Evolutionary conservation across 2,329 filamentous ascomycete species (phyloP), one percentile per base, ranked within the genome.

Genomic region (Dactylellina parvicollis): DNA sequence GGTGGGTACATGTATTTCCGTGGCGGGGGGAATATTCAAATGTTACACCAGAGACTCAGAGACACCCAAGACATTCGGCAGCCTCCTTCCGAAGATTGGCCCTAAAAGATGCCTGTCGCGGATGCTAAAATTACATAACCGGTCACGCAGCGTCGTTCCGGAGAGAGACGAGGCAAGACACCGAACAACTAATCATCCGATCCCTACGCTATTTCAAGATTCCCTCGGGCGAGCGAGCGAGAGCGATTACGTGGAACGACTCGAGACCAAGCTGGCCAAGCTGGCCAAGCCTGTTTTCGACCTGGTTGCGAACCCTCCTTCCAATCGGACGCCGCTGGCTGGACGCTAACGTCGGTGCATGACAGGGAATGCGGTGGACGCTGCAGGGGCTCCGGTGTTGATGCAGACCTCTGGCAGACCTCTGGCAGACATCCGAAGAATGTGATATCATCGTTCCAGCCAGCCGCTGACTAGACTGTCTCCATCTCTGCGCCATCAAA

Each of bases 381-480:
- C 28, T 38, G 30, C 10, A 36, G 12, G 50, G 62, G 28, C 30
- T 30, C n/a, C 59, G 26, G 12, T n/a, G 44, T 49, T 38, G 38
- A 49, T 20, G 59, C 40, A 7, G 40, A 22, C 24, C 30, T 42
- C 14, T 32, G 50, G 57, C 38, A 22, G 52, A 52, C 38, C 57
- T 66, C 50, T 30, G n/a, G n/a, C 28, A 26, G 61, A 57, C 42
- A 57, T 28, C 20, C 34, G 10, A 52, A 52, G 62, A 66, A 66
- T 66, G 62, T 66, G 62, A 66, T 57, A 57, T 50, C 62, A 57
- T 54, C 26, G 26, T 46, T 38, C 26, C 14, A 8, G 42, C n/a
- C n/a, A n/a, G n/a, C n/a, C n/a, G n/a, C n/a, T n/a, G n/a, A n/a
- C n/a, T 20, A 7, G 42, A 4, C 16, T 30, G 14, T 30, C 28